Evolutionary conservation across 495 filamentous ascomycete species (phyloP).

Genomic region (Hypoxylon subgilvum): DNA sequence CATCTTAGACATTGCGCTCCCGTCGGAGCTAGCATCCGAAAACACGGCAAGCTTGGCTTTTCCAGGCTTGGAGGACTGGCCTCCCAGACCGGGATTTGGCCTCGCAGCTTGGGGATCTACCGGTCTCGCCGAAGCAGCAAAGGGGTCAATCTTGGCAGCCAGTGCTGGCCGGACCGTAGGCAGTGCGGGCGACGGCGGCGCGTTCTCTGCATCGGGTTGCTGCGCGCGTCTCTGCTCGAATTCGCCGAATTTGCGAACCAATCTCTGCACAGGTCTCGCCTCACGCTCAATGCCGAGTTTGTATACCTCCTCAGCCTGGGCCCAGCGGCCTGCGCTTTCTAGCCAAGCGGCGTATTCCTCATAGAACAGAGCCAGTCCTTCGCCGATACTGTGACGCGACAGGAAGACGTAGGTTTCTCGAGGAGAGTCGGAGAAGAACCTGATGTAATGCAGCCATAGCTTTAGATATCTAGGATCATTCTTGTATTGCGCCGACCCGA

Average conservation of each 20-base stretch:
- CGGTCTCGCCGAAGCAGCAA: constrained; percentile 56
- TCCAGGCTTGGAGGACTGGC: constrained; percentile 61
- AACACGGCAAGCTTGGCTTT: constrained; percentile 91
- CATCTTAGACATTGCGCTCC: constrained; percentile 55
- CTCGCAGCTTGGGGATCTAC: constrained; percentile 72
- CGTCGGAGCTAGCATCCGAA: constrained; percentile 69
- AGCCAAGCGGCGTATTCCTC: constrained; percentile 96
- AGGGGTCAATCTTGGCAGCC: constrained; percentile 84
- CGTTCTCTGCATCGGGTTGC: constrained; percentile 61
- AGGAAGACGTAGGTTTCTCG: constrained; percentile 92
- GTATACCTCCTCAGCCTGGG: constrained; percentile 92
- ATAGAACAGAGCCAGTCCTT: constrained; percentile 90
- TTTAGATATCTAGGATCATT: constrained; percentile 94
- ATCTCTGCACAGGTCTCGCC: constrained; percentile 78
- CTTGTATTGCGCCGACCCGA: constrained; percentile 82
- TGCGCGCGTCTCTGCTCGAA: constrained; percentile 79
- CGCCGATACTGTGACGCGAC: constrained; percentile 84
- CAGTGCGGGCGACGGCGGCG: constrained; percentile 83
- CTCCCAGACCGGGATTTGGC: constrained; percentile 53
- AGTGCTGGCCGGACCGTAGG: constrained; percentile 84
- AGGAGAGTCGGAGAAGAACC: constrained; percentile 88
- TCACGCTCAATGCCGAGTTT: constrained; percentile 84
- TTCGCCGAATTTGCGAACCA: constrained; percentile 86
- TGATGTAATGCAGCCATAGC: constrained; percentile 92
- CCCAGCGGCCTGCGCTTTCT: constrained; percentile 83